Percentiles rank a stretch among this genome's conserved stretches.
Evolutionary conservation across 179 eudicot species (phyloP).

Genomic region (Spergularia azorica): DNA sequence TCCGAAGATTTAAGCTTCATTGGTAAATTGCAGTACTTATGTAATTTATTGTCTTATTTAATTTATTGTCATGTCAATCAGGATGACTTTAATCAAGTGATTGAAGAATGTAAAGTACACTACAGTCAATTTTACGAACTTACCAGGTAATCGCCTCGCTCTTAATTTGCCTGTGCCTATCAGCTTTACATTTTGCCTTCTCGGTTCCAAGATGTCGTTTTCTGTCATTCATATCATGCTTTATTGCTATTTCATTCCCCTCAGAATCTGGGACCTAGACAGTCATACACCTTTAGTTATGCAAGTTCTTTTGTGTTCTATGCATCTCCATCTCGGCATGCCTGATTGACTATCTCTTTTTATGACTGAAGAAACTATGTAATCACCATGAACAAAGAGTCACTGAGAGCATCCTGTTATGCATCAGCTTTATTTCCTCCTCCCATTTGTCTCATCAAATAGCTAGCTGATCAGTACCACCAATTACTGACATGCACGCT

Average conservation of each 20-base stretch:
- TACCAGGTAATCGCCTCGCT: constrained; percentile 34
- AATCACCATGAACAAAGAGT: not conserved
- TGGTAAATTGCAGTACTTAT: not conserved
- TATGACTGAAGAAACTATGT: no score
- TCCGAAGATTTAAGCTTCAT: no score
- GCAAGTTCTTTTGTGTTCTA: not conserved
- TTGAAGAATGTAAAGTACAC: constrained; percentile 78
- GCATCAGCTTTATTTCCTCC: not conserved
- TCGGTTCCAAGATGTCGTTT: not conserved
- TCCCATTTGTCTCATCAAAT: not conserved
- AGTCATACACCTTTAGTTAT: not conserved
- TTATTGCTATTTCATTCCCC: not conserved
- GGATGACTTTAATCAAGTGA: constrained; percentile 82
- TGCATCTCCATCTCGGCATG: not conserved
- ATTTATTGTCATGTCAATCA: constrained; percentile 29
- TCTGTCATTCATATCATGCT: not conserved
- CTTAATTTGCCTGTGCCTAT: constrained; percentile 10
- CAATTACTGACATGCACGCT: no score
- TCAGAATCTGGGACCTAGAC: not conserved
- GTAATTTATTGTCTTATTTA: not conserved
- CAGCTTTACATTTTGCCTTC: constrained; percentile 4
- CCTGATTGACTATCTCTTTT: no score
- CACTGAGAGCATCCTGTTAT: not conserved
- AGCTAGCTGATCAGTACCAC: no score
- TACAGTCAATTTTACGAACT: constrained; percentile 76